A percentile compares a stretch with the other conserved stretches of the same genome.
Evolutionary conservation across 1,284 basidiomycete species (phyloP).

Genomic region (Sanghuangporus baumii): DNA sequence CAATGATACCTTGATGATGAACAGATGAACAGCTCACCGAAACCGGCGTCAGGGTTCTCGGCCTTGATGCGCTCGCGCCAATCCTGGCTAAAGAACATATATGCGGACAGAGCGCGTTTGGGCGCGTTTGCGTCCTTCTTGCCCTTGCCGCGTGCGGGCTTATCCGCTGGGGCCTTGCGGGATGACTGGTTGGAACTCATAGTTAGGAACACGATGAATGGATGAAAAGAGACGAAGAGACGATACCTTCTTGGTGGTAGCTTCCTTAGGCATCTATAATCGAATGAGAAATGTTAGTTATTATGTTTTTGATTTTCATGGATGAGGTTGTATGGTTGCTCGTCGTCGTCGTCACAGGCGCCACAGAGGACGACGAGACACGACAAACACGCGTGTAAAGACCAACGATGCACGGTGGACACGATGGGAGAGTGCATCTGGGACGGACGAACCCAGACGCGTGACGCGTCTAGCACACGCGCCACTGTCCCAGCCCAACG

Average conservation of each 20-base stretch:
- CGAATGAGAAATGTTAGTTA: conserved; percentile 12
- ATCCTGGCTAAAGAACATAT: conserved; percentile 98
- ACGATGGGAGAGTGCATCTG: not conserved
- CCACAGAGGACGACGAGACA: not conserved
- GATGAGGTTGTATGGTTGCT: not conserved
- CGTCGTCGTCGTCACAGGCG: not conserved
- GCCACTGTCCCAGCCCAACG: not conserved
- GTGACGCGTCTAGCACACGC: not conserved
- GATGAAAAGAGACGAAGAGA: not conserved
- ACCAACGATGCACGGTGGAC: not conserved
- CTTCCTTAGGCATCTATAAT: conserved; percentile 77
- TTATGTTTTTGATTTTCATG: not conserved
- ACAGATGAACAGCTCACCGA: conserved; percentile 51
- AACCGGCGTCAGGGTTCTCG: conserved; percentile 92
- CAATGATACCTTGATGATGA: conserved; percentile 2
- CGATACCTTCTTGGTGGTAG: conserved; percentile 65
- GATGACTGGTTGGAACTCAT: conserved; percentile 12
- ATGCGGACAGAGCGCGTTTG: conserved; percentile 89
- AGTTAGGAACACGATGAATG: not conserved
- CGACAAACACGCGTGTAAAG: not conserved
- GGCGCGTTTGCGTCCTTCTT: conserved; percentile 83
- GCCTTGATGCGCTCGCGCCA: conserved; percentile 92
- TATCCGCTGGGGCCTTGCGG: conserved; percentile 67
- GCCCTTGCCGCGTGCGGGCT: conserved; percentile 39
- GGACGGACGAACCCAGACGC: not conserved